A percentile compares a stretch with the other conserved stretches of the same genome.
These are phyloP conservation scores for Trichoderma semiorbis DNA, from an alignment of 2,329 filamentous ascomycete species.

Conservation along the genomic window DNA sequence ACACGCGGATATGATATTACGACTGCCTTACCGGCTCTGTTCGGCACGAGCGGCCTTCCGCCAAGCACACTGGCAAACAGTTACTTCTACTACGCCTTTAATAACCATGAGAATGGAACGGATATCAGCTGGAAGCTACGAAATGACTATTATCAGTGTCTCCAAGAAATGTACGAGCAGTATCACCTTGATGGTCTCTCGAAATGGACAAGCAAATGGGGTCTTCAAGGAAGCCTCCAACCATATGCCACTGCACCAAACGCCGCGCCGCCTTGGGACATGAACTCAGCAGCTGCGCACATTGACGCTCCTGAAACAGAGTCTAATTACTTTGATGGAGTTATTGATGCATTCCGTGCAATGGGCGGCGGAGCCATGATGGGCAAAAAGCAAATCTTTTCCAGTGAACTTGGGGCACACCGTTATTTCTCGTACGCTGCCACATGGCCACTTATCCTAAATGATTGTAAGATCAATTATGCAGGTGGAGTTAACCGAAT, in stretches of 20 bases:
- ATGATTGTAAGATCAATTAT: constrained; percentile 9
- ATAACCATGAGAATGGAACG: not conserved
- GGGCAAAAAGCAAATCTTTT: constrained; percentile 10
- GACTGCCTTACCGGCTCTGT: not conserved
- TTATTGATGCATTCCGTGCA: constrained; percentile 1
- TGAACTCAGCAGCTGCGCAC: constrained; percentile 3
- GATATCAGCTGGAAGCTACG: constrained; percentile 9
- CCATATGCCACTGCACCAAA: constrained; percentile 4
- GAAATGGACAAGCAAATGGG: constrained; percentile 4
- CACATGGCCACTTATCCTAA: constrained; percentile 3
- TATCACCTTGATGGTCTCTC: constrained; percentile 1
- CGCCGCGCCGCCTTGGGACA: constrained; percentile 1
- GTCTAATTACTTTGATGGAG: constrained; percentile 7
- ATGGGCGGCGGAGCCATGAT: constrained; percentile 4
- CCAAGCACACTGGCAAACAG: not conserved
- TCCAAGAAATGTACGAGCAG: constrained; percentile 1
- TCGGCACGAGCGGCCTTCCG: not conserved
- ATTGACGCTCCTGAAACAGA: constrained; percentile 9
- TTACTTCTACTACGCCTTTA: constrained; percentile 7
- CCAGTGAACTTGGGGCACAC: not conserved
- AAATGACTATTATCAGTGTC: constrained; percentile 9
- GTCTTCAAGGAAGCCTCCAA: not conserved
- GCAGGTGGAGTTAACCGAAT: not conserved
- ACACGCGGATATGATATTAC: constrained; percentile 9
- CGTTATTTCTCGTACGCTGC: not conserved